A percentile compares a stretch with the other conserved stretches of the same genome.
phyloP scores from a whole-genome alignment of 352 stramenopile species.

The Phytopythium delawarense region DNA sequence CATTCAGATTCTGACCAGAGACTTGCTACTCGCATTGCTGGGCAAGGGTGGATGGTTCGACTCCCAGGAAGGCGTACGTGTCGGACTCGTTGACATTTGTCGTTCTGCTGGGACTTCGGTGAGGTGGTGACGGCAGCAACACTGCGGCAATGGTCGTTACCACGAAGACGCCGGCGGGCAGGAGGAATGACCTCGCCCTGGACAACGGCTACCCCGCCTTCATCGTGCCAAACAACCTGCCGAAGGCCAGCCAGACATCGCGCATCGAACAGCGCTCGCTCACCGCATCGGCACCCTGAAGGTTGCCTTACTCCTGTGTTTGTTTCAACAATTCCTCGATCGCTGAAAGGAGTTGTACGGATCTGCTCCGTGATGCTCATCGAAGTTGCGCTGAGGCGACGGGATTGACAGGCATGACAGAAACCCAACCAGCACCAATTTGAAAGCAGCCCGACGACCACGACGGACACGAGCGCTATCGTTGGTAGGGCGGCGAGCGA shows the following conservation, averaged over 20 bases:
- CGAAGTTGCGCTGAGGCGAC: slow-evolving; percentile 31
- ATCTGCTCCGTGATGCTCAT: slow-evolving; percentile 45
- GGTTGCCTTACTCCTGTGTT: slow-evolving; percentile 63
- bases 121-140: slow-evolving; percentile 16
- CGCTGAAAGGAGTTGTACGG: too few species aligned
- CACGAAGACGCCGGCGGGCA: slow-evolving; percentile 45
- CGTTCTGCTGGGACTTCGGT: not conserved
- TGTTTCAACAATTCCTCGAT: too few species aligned
- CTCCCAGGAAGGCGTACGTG: not conserved
- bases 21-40: not conserved
- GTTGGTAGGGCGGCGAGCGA: slow-evolving; percentile 32
- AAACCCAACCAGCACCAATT: slow-evolving; percentile 26
- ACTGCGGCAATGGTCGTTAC: slow-evolving; percentile 40
- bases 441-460: slow-evolving; percentile 37
- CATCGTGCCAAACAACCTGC: slow-evolving; percentile 51
- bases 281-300: slow-evolving; percentile 66
- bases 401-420: slow-evolving; percentile 60
- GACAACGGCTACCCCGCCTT: slow-evolving; percentile 30
- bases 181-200: slow-evolving; percentile 41
- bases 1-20: not conserved
- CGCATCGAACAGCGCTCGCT: slow-evolving; percentile 55
- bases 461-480: slow-evolving; percentile 9
- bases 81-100: not conserved
- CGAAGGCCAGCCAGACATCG: slow-evolving; percentile 44
- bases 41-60: not conserved